Evolutionary conservation across 192 early-diverging fungal species (phyloP).

Genomic region (Phlyctochytrium bullatum): DNA sequence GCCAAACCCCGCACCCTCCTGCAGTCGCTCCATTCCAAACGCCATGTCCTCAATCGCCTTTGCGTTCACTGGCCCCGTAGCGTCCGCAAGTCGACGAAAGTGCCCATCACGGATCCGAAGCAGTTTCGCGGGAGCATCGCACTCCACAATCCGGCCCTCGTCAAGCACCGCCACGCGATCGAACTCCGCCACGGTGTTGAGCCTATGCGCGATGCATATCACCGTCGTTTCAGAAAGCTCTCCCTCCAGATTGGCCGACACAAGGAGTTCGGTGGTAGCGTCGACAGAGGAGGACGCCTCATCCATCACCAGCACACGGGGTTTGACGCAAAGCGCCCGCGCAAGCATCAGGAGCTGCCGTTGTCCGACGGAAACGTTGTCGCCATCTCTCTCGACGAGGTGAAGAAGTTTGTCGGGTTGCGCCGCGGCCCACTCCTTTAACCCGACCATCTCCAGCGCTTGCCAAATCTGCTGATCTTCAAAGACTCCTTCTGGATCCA

Average conservation of each 20-base stretch:
- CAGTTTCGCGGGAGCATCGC: slow-evolving; percentile 63
- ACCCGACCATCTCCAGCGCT: slow-evolving; percentile 59
- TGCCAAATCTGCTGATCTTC: slow-evolving; percentile 67
- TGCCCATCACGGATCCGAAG: slow-evolving; percentile 42
- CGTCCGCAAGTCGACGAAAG: slow-evolving; percentile 77
- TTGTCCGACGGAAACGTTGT: slow-evolving; percentile 73
- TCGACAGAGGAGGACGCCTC: slow-evolving; percentile 70
- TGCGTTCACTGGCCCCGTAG: no score
- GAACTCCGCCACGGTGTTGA: slow-evolving; percentile 52
- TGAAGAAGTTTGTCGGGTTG: slow-evolving; percentile 67
- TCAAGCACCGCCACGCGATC: slow-evolving; percentile 78
- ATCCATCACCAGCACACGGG: slow-evolving; percentile 57
- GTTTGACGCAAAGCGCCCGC: slow-evolving; percentile 50
- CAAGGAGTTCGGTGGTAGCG: slow-evolving; percentile 65
- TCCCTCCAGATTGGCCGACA: slow-evolving; percentile 57
- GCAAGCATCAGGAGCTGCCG: slow-evolving; percentile 57
- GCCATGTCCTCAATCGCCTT: no score
- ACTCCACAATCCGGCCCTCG: slow-evolving; percentile 64
- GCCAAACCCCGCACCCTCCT: no score
- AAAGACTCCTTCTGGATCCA: slow-evolving; percentile 48
- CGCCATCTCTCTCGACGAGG: slow-evolving; percentile 60
- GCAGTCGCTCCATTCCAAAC: no score
- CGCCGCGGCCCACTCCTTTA: slow-evolving; percentile 61
- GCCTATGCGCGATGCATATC: slow-evolving; percentile 69
- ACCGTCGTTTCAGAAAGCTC: slow-evolving; percentile 61